Evolutionary conservation across 441 rosid genomes (phyloP), one percentile per base, ranked within the genome.

Genomic region (Euphorbia corollata): DNA sequence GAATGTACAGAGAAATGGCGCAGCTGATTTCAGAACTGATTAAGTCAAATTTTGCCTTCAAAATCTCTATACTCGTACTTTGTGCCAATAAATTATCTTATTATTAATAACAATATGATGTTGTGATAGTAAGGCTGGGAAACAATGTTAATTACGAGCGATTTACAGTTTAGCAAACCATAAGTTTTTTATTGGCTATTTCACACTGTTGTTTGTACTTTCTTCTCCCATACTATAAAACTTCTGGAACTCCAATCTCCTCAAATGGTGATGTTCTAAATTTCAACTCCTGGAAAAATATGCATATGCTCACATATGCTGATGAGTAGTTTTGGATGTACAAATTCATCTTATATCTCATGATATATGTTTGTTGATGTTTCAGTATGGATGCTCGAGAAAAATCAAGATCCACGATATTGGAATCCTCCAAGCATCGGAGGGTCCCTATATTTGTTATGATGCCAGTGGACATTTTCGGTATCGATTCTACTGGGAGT

Each of bases 361-460:
- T 74, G 51, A 50, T 66, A 59, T 60, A 58, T 56, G 20, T 69
- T 41, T 65, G 27, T 48, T 38, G 8, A 8, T 65, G 27, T 54
- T 68, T 74, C 71, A 86, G 90, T 71, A 82, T 86, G 90, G 86
- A 86, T 75, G 82, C 86, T 58, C 71, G 85, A 61, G 87, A 86
- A 73, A 82, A 78, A 67, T 82, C 87, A 72, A 71, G 78, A 73
- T 79, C 85, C 2, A 68, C 77, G n/a, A 76, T 80, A 60, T 62
- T 73, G 74, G 81, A 82, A 68, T 82, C 86, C 72, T 82, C 87
- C 61, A 86, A 73, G 77, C 81, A 82, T 67, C 82, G 74, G 78
- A 82, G 65, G 74, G 86, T 86, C 11, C 90, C 87, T 19, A 71
- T 84, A 32, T 84, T 73, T 76, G 86, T 86, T 65, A 82, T 86